These are phyloP conservation scores for Phylloporus rhodoxanthus DNA, from an alignment of 768 basidiomycete species.

Conservation along the genomic window DNA sequence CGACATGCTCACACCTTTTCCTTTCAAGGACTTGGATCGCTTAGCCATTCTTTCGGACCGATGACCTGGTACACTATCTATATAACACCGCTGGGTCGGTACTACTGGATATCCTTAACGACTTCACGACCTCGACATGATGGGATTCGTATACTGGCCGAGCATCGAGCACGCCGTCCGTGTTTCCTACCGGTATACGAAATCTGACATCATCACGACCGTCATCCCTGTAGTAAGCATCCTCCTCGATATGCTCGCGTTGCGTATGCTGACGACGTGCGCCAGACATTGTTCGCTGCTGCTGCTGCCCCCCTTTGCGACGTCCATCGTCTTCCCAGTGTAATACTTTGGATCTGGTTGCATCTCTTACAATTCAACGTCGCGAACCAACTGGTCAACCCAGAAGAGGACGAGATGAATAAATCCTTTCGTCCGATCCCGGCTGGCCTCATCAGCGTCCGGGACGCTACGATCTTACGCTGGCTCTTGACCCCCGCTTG, in stretches of 20 bases:
- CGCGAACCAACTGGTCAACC: constrained; percentile 38
- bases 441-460: constrained; percentile 36
- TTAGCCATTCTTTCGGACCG: constrained; percentile 4
- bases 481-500: constrained; percentile 34
- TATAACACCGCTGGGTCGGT: too few relatives aligned
- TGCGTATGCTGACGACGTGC: not conserved
- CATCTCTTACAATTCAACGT: constrained; percentile 43
- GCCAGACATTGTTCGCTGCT: constrained; percentile 32
- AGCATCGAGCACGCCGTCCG: constrained; percentile 5
- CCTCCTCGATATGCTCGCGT: not conserved
- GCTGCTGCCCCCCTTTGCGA: constrained; percentile 30
- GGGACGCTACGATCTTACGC: constrained; percentile 33
- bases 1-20: constrained; percentile 10
- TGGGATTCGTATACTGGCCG: constrained; percentile 8
- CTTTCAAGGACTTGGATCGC: constrained; percentile 3
- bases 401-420: constrained; percentile 40
- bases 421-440: constrained; percentile 44
- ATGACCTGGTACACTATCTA: constrained; percentile 6
- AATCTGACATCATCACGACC: constrained; percentile 23
- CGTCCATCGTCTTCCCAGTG: constrained; percentile 18
- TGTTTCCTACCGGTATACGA: constrained; percentile 23
- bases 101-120: too few relatives aligned
- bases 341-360: constrained; percentile 41
- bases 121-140: constrained; percentile 22
- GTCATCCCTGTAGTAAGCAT: constrained; percentile 24